Base-by-base conservation (phyloP, 768 basidiomycete species). In the Suillus tomentosus region DNA sequence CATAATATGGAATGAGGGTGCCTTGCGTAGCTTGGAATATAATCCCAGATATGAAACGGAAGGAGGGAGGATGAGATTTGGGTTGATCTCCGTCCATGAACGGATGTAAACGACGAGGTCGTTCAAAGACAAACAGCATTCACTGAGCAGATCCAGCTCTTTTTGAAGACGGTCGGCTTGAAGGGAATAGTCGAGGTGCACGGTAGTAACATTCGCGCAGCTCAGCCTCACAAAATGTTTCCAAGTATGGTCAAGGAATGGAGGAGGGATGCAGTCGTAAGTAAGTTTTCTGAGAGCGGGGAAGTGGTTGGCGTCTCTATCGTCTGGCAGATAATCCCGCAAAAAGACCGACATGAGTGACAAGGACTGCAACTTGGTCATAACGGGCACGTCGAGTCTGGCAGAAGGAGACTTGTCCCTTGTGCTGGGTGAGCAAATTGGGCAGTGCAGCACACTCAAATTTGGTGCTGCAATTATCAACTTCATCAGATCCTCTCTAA, bases 201-300 rank as follows among this genome's bases (percentile, higher is more conserved):
- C 68, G 40, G 63, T 72, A 17, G 74, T 74, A 34, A 74, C 66
- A 60, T 68, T 72, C 36, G 67, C 65, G 61, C 73, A 74, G 47
- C 67, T 75, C 45, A 65, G 42, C 58, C 63, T 68, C 43, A 75
- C 54, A 34, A 75, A 74, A 31, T 65, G 67, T 56, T 67, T 73
- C 73, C 74, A 74, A n/a, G 66, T 65, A n/a, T 67, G 37, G 19
- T 72, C 72, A 24, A 71, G 68, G 58, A 73, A 74, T 22, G 73
- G 72, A 2, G 70, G 74, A 5, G 74, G 74, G 27, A 72, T 74
- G 53, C 74, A 74, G 43, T 74, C 74, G n/a, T 75, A 74, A 13
- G 69, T 72, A 37, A 75, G 73, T 47, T 72, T 70, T 42, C 74
- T 69, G 45, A 75, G 73, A 36, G 74, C 70, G 39, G 73, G 73